Conservation (phyloP, 1,284 basidiomycete genomes). For the Ganoderma lingzhi region DNA sequence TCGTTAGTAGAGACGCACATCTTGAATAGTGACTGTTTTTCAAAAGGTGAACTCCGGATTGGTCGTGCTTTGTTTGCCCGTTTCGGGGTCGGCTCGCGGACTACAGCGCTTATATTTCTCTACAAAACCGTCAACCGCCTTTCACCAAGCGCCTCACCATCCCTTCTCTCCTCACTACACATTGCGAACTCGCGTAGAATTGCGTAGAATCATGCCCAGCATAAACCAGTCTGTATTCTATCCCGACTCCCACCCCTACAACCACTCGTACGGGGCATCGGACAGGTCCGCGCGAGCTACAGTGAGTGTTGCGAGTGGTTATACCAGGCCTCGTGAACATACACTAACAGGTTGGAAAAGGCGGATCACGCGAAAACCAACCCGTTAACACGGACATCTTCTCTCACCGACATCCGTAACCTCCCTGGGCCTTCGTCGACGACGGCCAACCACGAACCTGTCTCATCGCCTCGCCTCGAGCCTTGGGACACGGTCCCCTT, state of each 20-base stretch:
- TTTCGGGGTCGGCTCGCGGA: background rate
- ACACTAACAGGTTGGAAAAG: background rate
- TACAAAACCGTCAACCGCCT: background rate
- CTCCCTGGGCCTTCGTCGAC: background rate
- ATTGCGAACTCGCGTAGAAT: background rate
- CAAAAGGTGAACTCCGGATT: background rate
- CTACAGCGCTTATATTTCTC: background rate
- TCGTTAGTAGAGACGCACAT: too few species aligned
- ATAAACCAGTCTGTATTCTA: background rate
- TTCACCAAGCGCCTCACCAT: background rate
- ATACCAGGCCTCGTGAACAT: background rate
- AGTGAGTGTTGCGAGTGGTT: background rate
- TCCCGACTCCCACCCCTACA: background rate
- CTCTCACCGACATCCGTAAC: background rate
- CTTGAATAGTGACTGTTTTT: background rate
- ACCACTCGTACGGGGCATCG: background rate
- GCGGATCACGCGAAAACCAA: background rate
- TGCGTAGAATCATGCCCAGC: background rate
- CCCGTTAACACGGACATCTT: background rate
- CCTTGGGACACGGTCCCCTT: background rate
- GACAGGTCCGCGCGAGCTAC: background rate
- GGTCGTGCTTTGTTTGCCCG: background rate
- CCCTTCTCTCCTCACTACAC: too few species aligned
- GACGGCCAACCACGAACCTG: background rate
- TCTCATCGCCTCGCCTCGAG: background rate